A percentile compares a stretch with the other conserved stretches of the same genome.
phyloP scores from a whole-genome alignment of 306 rosid genomes.

The Vachellia collinsii region DNA sequence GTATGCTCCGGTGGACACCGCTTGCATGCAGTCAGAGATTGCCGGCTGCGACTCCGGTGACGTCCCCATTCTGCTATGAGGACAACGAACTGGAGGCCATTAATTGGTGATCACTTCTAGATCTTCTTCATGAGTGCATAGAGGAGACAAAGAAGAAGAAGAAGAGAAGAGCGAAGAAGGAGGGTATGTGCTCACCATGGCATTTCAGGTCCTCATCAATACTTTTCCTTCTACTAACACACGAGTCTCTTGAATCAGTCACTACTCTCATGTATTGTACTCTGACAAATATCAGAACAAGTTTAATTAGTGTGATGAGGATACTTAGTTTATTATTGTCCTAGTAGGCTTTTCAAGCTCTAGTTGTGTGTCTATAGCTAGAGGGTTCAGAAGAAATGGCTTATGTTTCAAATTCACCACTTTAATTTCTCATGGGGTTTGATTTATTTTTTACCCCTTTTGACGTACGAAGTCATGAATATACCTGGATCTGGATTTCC shows the following conservation, averaged over 20 bases:
- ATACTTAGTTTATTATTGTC: no score
- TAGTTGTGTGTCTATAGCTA: no score
- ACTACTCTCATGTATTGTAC: slow-evolving; percentile 73
- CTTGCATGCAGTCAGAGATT: slow-evolving; percentile 85
- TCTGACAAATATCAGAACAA: no score
- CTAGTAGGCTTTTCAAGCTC: no score
- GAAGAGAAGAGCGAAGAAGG: slow-evolving; percentile 74
- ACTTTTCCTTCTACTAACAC: slow-evolving; percentile 70
- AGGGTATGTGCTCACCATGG: slow-evolving; percentile 81
- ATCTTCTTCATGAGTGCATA: neutral
- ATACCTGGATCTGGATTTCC: no score
- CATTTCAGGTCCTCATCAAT: slow-evolving; percentile 78
- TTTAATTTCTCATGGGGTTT: no score
- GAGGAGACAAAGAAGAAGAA: neutral
- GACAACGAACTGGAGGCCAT: slow-evolving; percentile 74
- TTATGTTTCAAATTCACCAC: no score
- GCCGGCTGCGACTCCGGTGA: slow-evolving; percentile 85
- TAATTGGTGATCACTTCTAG: slow-evolving; percentile 75
- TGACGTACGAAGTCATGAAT: no score
- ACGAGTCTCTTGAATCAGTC: slow-evolving; percentile 83
- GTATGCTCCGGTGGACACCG: slow-evolving; percentile 76
- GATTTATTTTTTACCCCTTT: no score
- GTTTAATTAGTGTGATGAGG: no score
- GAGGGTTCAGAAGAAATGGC: no score
- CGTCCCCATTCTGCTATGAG: slow-evolving; percentile 72